Conservation (phyloP, 2,329 filamentous ascomycete genomes). For the Massarina eburnea region DNA sequence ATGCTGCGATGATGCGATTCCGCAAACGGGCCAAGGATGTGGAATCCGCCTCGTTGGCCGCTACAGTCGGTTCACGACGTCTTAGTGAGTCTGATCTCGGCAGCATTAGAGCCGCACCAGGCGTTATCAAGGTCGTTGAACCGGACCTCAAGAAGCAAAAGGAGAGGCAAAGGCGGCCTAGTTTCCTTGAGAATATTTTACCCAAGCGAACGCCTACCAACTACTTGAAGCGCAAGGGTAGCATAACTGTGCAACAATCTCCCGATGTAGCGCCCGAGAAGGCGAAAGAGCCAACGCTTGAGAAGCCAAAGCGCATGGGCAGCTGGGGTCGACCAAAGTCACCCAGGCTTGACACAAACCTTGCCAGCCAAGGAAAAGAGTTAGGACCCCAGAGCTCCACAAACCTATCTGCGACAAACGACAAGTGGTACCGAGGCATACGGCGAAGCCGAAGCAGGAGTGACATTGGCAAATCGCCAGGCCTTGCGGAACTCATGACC, state of each 20-base stretch:
- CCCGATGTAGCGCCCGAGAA: conserved; percentile 28
- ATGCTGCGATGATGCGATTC: conserved; percentile 58
- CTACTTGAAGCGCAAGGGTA: conserved; percentile 52
- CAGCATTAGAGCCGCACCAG: conserved; percentile 59
- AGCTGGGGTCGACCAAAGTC: conserved; percentile 47
- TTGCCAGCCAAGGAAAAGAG: conserved; percentile 53
- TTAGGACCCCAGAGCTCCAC: conserved; percentile 53
- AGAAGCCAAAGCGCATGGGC: conserved; percentile 44
- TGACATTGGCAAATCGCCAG: conserved; percentile 54
- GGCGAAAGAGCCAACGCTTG: conserved; percentile 31
- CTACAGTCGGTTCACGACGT: conserved; percentile 70
- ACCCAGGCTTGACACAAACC: conserved; percentile 43
- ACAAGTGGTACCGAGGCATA: conserved; percentile 44
- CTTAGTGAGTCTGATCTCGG: conserved; percentile 66
- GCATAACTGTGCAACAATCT: conserved; percentile 32
- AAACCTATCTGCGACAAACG: conserved; percentile 34
- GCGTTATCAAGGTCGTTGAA: conserved; percentile 63
- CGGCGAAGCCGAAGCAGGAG: conserved; percentile 59
- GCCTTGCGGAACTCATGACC: conserved; percentile 58
- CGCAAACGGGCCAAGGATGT: conserved; percentile 52
- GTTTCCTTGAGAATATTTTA: conserved; percentile 53
- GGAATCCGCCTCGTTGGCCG: conserved; percentile 59
- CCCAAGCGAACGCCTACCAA: conserved; percentile 47
- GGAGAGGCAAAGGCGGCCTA: conserved; percentile 52
- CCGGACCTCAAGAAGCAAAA: conserved; percentile 44